Evolutionary conservation across 108 stramenopile genomes (phyloP).

Genomic region (Poteriospumella lacustris): DNA sequence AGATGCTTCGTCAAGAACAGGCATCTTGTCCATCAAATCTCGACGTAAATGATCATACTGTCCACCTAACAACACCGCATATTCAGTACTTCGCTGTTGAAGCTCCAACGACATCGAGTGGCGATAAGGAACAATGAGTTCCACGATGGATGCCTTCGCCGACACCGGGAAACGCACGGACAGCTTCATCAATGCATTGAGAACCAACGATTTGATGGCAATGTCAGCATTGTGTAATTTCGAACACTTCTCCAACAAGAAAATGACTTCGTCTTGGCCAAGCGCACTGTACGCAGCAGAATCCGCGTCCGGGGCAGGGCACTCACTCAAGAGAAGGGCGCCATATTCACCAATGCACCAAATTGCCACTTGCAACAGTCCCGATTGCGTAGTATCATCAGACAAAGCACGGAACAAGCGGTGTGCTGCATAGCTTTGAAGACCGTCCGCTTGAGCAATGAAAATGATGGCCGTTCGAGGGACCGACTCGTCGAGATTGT

Average conservation of each 20-base stretch:
- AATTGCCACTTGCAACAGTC: constrained; percentile 77
- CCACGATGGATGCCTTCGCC: constrained; percentile 23
- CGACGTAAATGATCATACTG: constrained; percentile 62
- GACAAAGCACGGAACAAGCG: constrained; percentile 74
- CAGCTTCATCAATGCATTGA: constrained; percentile 82
- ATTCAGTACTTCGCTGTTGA: constrained; percentile 88
- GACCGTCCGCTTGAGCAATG: constrained; percentile 52
- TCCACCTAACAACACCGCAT: constrained; percentile 70
- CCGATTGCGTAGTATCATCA: constrained; percentile 76
- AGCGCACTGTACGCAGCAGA: neutral
- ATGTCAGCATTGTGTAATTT: constrained; percentile 64
- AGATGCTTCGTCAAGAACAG: constrained; percentile 36
- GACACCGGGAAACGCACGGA: constrained; percentile 14
- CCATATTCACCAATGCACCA: constrained; percentile 92
- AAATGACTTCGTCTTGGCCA: constrained; percentile 52
- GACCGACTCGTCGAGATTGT: constrained; percentile 70
- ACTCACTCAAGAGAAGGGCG: neutral
- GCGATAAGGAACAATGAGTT: constrained; percentile 42
- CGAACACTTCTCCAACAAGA: constrained; percentile 64
- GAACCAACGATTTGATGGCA: constrained; percentile 65
- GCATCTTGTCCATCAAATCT: constrained; percentile 87
- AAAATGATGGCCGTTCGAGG: constrained; percentile 44
- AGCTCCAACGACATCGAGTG: constrained; percentile 77
- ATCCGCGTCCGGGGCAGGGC: constrained; percentile 12
- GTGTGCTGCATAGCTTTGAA: constrained; percentile 81